Percentiles rank a stretch among this genome's conserved stretches.
phyloP scores from a whole-genome alignment of 2,329 filamentous ascomycete species.

The Aspergillus tubingensis region DNA sequence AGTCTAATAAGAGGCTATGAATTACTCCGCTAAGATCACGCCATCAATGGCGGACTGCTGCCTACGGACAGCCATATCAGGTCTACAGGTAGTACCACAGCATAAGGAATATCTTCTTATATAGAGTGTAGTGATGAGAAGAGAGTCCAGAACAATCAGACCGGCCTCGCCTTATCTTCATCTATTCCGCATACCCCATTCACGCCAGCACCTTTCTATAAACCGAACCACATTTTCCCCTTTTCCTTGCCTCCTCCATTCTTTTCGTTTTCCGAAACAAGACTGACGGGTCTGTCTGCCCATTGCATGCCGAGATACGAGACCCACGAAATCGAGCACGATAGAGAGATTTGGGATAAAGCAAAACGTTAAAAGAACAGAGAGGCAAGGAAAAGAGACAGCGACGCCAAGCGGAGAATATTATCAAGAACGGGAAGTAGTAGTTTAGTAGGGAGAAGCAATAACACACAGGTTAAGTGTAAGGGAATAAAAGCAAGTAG shows the following conservation, averaged over 20 bases:
- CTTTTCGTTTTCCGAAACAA: background rate
- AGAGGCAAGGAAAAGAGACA: constrained; percentile 1
- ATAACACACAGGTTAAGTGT: background rate
- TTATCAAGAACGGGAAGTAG: constrained; percentile 9
- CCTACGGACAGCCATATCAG: no score
- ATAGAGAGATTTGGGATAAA: background rate
- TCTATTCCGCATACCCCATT: constrained; percentile 1
- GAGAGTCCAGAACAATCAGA: constrained; percentile 1
- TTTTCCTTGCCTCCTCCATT: background rate
- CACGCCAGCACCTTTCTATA: constrained; percentile 1
- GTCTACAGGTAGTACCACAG: background rate
- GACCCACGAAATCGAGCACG: background rate
- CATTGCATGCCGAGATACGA: background rate
- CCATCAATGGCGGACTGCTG: no score
- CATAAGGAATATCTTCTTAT: constrained; percentile 3
- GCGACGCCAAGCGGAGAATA: constrained; percentile 10
- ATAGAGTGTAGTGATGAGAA: constrained; percentile 3
- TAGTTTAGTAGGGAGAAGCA: constrained; percentile 2
- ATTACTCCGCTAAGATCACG: no score
- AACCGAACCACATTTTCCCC: background rate
- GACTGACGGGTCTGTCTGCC: background rate
- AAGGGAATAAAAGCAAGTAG: constrained; percentile 6
- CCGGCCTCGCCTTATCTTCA: background rate
- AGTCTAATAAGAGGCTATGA: no score
- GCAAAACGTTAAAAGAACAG: background rate